Base-by-base conservation (phyloP, 306 rosid species). In the Rosa persica region DNA sequence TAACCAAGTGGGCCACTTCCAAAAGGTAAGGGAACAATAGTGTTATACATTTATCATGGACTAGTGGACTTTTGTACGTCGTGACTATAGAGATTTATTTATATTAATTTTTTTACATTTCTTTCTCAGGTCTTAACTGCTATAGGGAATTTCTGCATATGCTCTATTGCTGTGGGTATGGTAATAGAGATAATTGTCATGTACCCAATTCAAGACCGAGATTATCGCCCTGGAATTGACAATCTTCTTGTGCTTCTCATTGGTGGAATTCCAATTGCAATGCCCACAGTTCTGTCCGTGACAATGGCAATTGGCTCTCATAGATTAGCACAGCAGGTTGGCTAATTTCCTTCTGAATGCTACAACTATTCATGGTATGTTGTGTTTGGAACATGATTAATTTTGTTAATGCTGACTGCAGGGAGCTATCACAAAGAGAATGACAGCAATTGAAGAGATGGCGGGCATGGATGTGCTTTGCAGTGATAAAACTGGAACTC, bases 381-480 rank as follows among this genome's bases (percentile, higher is more conserved):
- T 43, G 78, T 65, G 60, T 34, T 70, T 68, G 49, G 25, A 17
- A 43, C 40, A 57, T 79, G 30, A 73, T 27, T 40, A 76, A 67
- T 46, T 76, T 49, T 30, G 76, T 73, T 73, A 74, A 76, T 71
- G 47, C 78, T 89, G 51, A 61, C 38, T 87, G 77, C 85, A 94
- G 98, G 98, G 98, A 40, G 98, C 98, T 73, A 94, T 94, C 83
- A 94, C 98, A 48, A 95, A 95, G 89, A 89, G 98, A 88, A 95
- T 95, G 98, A 95, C 98, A 47, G 97, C 98, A 67, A 95, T 95
- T 70, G 99, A 96, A 87, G 99, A 96, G 81, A 96, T 96, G 99
- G 99, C 99, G 2, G 98, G 99, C 85, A 96, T 95, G 98, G 98
- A 95, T 67, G 98, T 95, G 79, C 98, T 95, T 85, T 95, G 97